These are phyloP conservation scores for Mucor saturninus DNA, from an alignment of 371 early-diverging fungal species.

Conservation along the genomic window DNA sequence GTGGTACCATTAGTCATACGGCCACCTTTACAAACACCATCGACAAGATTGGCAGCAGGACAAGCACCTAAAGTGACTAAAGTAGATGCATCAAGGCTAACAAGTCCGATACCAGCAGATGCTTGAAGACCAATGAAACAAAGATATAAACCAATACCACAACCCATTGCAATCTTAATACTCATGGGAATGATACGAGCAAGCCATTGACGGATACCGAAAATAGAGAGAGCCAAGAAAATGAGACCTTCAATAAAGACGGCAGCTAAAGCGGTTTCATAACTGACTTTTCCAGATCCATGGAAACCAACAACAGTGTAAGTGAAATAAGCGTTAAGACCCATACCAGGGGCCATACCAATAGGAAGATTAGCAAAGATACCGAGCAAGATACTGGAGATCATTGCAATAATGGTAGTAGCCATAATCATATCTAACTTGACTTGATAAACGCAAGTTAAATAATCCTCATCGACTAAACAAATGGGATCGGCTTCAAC, in stretches of 20 bases:
- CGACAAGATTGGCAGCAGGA: conserved; percentile 50
- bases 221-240: conserved; percentile 70
- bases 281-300: conserved; percentile 71
- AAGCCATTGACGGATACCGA: conserved; percentile 82
- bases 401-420: conserved; percentile 69
- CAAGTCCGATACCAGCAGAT: conserved; percentile 80
- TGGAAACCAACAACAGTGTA: conserved; percentile 82
- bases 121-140: conserved; percentile 77
- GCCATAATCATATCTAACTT: conserved; percentile 75
- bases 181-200: conserved; percentile 73
- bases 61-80: conserved; percentile 75
- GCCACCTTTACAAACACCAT: conserved; percentile 57
- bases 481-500: conserved; percentile 54
- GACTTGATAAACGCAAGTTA: conserved; percentile 63
- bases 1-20: conserved; percentile 71
- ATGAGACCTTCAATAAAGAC: conserved; percentile 83
- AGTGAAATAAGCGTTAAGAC: conserved; percentile 82
- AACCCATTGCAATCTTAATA: conserved; percentile 75
- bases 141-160: conserved; percentile 80
- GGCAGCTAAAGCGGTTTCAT: conserved; percentile 74
- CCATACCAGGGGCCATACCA: conserved; percentile 81
- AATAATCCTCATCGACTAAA: conserved; percentile 55
- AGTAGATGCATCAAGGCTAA: conserved; percentile 63
- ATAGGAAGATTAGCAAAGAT: conserved; percentile 76
- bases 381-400: conserved; percentile 73